Evolutionary conservation across 2,329 filamentous ascomycete genomes (phyloP).

Genomic region (Tolypocladium paradoxum): DNA sequence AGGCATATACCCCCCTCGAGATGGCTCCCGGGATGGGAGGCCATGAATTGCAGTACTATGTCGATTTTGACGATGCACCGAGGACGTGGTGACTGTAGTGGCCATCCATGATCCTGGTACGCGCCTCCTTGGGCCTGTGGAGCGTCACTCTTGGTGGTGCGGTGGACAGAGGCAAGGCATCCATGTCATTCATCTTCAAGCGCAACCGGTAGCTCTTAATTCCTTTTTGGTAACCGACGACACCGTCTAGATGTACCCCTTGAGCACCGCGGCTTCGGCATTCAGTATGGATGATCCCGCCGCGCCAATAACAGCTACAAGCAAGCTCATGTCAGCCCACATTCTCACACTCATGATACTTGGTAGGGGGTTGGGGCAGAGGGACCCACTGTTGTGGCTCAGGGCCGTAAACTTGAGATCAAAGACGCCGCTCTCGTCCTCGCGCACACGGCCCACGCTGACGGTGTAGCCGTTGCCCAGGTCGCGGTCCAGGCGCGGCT

Average conservation of each 20-base stretch:
- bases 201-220: not conserved
- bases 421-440: conserved; percentile 81
- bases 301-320: conserved; percentile 73
- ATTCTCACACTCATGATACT: too few relatives aligned
- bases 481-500: conserved; percentile 83
- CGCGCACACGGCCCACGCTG: conserved; percentile 75
- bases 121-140: not conserved
- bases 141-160: too few relatives aligned
- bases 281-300: conserved; percentile 95
- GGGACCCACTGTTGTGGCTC: conserved; percentile 60
- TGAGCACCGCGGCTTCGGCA: conserved; percentile 82
- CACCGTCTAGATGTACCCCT: conserved; percentile 58
- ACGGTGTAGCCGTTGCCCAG: conserved; percentile 80
- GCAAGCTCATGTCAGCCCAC: not conserved
- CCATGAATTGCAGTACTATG: not conserved
- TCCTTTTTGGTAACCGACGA: not conserved
- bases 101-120: too few relatives aligned
- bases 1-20: conserved; percentile 2
- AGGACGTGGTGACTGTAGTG: not conserved
- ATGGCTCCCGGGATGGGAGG: not conserved
- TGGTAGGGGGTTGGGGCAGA: not conserved
- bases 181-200: not conserved
- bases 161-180: not conserved
- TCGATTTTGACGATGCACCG: not conserved
- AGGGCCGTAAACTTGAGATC: conserved; percentile 92